These are phyloP conservation scores for Cavenderia fasciculata DNA, from an alignment of 78 protist genomes.

Conservation along the genomic window DNA sequence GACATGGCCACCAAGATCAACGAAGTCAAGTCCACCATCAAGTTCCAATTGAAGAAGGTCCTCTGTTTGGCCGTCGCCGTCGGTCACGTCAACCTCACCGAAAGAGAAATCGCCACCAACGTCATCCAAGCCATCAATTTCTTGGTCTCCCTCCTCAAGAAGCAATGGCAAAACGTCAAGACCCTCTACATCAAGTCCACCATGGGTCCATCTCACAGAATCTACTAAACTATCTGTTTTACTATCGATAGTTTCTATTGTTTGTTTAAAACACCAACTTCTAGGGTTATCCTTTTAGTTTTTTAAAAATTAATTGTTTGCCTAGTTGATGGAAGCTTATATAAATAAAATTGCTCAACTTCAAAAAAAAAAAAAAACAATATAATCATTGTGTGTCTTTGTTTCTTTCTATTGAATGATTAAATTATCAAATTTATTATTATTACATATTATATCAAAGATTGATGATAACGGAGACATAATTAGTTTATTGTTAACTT, in stretches of 20 bases:
- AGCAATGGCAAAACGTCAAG: slow-evolving; percentile 99
- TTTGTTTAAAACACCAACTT: slow-evolving; percentile 12
- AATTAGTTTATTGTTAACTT: too few species aligned
- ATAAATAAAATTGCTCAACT: background rate
- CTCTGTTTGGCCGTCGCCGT: slow-evolving; percentile 98
- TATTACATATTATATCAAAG: too few species aligned
- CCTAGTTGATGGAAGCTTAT: slow-evolving; percentile 1
- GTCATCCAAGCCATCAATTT: slow-evolving; percentile 96
- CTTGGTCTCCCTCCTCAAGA: slow-evolving; percentile 99
- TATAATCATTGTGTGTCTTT: too few species aligned
- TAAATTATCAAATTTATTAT: too few species aligned
- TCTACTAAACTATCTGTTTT: slow-evolving; percentile 86
- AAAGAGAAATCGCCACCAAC: slow-evolving; percentile 94
- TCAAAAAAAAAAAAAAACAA: too few species aligned
- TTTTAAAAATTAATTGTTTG: background rate
- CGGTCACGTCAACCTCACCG: slow-evolving; percentile 96
- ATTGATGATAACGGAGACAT: too few species aligned
- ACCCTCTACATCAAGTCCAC: slow-evolving; percentile 97
- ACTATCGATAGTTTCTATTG: background rate
- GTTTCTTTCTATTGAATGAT: too few species aligned
- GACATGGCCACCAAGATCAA: slow-evolving; percentile 91
- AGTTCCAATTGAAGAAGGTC: slow-evolving; percentile 99
- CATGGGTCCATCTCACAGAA: slow-evolving; percentile 94
- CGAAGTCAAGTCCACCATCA: slow-evolving; percentile 96
- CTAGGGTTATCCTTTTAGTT: background rate